Base-by-base conservation (phyloP, 2,329 filamentous ascomycete genomes). In the Hymenoscyphus linearis region DNA sequence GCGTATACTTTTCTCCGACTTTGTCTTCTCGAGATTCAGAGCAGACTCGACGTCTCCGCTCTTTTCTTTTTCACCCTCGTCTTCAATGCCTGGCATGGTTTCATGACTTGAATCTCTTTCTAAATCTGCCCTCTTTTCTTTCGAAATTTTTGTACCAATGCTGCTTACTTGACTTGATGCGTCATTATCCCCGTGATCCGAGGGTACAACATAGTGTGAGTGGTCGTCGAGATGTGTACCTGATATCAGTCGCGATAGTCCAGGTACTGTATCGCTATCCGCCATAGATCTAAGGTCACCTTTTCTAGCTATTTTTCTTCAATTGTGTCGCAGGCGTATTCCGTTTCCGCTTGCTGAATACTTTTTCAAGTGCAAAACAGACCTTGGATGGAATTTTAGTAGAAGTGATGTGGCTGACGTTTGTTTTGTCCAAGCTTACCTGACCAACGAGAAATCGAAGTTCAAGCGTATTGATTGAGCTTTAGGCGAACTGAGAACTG, bases 11-110 rank as follows among this genome's bases (percentile, higher is more conserved):
- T 27, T 59, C 18, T 12, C n/a, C 4, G 58, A 58, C 31, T 58
- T 61, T 7, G 40, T 37, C 40, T 60, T 62, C 34, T 62, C 57
- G 27, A 64, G 57, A 10, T 60, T 56, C 10, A 58, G 59, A 10
- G 37, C 57, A 5, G 52, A 54, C 9, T 64, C 64, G 16, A 65
- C 25, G 16, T 58, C 27, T 27, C n/a, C 37, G 34, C 64, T 60
- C 40, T 52, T 60, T 27, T 65, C 22, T 27, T 59, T 44, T 36
- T 59, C 62, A 35, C 60, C 59, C 16, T 62, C 60, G 40, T 60
- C 59, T 26, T 18, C 52, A 16, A 62, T 58, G 40, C 62, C 64
- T 34, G 59, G 52, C 13, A 55, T 55, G 57, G 62, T 60, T 2
- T 62, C 55, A 25, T 13, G 25, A 13, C 22, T 47, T 35, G 52